A percentile compares a stretch with the other conserved stretches of the same genome.
phyloP scores from a whole-genome alignment of 2,329 filamentous ascomycete species.

The Ophiocordyceps robertsii region DNA sequence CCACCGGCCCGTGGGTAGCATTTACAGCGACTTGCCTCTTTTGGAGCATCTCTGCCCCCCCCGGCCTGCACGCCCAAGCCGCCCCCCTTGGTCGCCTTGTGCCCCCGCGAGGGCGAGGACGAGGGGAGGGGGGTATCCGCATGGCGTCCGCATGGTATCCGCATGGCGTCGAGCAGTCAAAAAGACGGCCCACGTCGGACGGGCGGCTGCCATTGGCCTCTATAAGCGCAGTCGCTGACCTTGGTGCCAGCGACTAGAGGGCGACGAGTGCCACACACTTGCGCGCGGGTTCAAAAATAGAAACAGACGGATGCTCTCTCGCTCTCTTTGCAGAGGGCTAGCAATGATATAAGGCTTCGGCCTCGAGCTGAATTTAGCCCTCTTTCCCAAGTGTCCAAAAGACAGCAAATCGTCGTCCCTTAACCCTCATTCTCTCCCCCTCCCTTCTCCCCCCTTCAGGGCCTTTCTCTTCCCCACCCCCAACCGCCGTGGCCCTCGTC shows the following conservation, averaged over 20 bases:
- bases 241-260: constrained; percentile 9
- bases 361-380: constrained; percentile 30
- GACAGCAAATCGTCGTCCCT: neutral
- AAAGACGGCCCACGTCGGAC: constrained; percentile 5
- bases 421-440: neutral
- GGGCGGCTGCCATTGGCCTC: constrained; percentile 24
- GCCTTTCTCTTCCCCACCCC: neutral
- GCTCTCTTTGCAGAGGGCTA: neutral
- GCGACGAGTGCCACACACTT: constrained; percentile 4
- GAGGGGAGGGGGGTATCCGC: neutral
- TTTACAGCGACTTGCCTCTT: constrained; percentile 1
- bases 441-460: neutral
- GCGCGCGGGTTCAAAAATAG: constrained; percentile 23
- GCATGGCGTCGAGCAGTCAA: neutral
- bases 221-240: constrained; percentile 29
- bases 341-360: constrained; percentile 44
- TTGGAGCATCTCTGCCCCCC: neutral
- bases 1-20: neutral
- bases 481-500: constrained; percentile 8
- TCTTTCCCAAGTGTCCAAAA: constrained; percentile 9
- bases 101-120: neutral
- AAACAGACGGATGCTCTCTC: constrained; percentile 10
- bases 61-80: neutral
- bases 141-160: neutral
- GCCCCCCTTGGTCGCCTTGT: neutral